phyloP scores from a whole-genome alignment of 2,329 filamentous ascomycete species.

The Penicillium sumatraense region DNA sequence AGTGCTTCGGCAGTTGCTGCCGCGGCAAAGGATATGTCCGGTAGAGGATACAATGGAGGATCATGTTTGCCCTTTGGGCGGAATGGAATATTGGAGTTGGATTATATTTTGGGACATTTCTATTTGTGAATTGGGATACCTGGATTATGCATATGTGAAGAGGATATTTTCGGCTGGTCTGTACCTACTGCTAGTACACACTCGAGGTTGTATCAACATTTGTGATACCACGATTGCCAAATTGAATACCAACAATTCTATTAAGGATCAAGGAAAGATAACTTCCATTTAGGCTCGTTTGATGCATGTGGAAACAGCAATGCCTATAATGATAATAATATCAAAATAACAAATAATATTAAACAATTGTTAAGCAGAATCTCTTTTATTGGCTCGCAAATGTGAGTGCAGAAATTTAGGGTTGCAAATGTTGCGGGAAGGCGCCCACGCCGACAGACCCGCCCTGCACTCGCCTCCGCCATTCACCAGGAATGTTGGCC shows the following conservation, averaged over 20 bases:
- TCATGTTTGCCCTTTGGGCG: conserved; percentile 6
- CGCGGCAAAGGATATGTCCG: conserved; percentile 6
- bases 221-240: neutral
- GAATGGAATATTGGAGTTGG: neutral
- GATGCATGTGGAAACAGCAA: too few relatives aligned
- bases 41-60: conserved; percentile 5
- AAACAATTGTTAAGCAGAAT: neutral
- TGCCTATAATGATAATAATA: neutral
- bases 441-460: conserved; percentile 11
- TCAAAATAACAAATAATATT: neutral
- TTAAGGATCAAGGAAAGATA: neutral
- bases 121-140: neutral
- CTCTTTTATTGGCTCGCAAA: neutral
- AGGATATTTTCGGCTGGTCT: neutral
- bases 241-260: neutral
- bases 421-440: conserved; percentile 24
- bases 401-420: conserved; percentile 2
- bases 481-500: neutral
- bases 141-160: neutral
- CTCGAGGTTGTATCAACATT: conserved; percentile 2
- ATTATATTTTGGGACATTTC: neutral
- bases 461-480: neutral
- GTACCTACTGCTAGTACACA: conserved; percentile 5
- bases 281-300: too few relatives aligned
- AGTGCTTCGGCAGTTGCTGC: conserved; percentile 13